These are phyloP conservation scores for Kwoniella bestiolae DNA, from an alignment of 768 basidiomycete genomes.

Conservation along the genomic window DNA sequence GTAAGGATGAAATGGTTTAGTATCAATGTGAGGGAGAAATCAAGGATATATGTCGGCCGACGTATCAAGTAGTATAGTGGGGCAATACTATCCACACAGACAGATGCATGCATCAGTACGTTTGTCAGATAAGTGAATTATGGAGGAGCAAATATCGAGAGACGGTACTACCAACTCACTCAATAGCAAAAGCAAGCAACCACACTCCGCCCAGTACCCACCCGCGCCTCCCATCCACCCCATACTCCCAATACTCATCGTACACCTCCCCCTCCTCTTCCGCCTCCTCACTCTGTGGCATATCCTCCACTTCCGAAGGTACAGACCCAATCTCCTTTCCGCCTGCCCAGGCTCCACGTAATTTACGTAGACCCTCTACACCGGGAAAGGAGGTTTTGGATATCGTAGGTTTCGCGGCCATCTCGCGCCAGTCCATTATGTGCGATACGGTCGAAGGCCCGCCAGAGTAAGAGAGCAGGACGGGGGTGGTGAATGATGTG, in stretches of 20 bases:
- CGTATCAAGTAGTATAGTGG: conserved; percentile 86
- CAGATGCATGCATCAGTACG: no score
- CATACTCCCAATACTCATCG: conserved; percentile 65
- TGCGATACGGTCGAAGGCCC: conserved; percentile 53
- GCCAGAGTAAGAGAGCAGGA: conserved; percentile 50
- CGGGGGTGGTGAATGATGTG: conserved; percentile 65
- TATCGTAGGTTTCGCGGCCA: conserved; percentile 82
- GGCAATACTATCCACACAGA: conserved; percentile 63
- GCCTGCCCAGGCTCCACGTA: conserved; percentile 77
- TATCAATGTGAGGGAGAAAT: conserved; percentile 86
- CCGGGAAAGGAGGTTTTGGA: conserved; percentile 19
- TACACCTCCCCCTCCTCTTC: conserved; percentile 16
- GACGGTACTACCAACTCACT: conserved; percentile 66
- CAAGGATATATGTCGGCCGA: conserved; percentile 89
- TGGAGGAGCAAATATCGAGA: no score
- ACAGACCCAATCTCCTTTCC: conserved; percentile 74
- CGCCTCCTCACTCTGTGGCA: conserved; percentile 10
- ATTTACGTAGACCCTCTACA: conserved; percentile 65
- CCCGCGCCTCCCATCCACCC: conserved; percentile 76
- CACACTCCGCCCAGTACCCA: conserved; percentile 91
- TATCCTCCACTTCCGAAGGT: conserved; percentile 20
- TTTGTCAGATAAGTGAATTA: no score
- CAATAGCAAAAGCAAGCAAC: conserved; percentile 77
- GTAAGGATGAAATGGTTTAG: conserved; percentile 93
- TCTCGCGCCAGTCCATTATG: conserved; percentile 96